A percentile compares a stretch with the other conserved stretches of the same genome.
phyloP scores from a whole-genome alignment of 2,329 filamentous ascomycete species.

The Diplodia sapinea region DNA sequence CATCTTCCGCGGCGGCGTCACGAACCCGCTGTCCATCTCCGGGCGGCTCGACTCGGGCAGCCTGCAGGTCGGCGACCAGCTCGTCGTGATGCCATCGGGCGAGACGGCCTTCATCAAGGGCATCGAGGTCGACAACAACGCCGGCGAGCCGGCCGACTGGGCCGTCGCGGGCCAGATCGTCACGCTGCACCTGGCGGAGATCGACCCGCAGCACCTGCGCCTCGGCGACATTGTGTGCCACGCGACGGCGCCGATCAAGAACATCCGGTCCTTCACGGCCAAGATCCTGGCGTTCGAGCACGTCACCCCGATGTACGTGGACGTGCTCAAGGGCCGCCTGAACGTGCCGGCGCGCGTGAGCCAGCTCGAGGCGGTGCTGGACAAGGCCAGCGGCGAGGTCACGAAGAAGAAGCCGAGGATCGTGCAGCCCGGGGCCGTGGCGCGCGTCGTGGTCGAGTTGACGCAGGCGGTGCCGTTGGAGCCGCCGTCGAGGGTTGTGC shows the following conservation, averaged over 20 bases:
- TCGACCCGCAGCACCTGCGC: conserved; percentile 79
- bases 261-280: conserved; percentile 75
- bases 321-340: conserved; percentile 84
- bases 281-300: conserved; percentile 91
- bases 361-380: conserved; percentile 73
- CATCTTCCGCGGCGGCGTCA: conserved; percentile 78
- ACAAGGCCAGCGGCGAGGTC: conserved; percentile 77
- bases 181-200: conserved; percentile 80
- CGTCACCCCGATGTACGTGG: conserved; percentile 84
- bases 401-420: conserved; percentile 85
- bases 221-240: conserved; percentile 86
- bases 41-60: conserved; percentile 86
- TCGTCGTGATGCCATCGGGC: conserved; percentile 79
- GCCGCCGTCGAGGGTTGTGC: conserved; percentile 76
- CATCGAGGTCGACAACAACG: conserved; percentile 71
- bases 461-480: conserved; percentile 79
- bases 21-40: conserved; percentile 82
- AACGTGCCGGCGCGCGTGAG: conserved; percentile 78
- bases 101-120: conserved; percentile 83
- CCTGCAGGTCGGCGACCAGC: conserved; percentile 80
- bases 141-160: conserved; percentile 69
- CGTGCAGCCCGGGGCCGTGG: conserved; percentile 78
- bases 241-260: conserved; percentile 68
- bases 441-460: conserved; percentile 76
- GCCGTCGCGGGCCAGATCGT: conserved; percentile 91